Evolutionary conservation across 2,329 filamentous ascomycete genomes (phyloP), one percentile per base, ranked within the genome.

Genomic region (Fusarium miscanthi): DNA sequence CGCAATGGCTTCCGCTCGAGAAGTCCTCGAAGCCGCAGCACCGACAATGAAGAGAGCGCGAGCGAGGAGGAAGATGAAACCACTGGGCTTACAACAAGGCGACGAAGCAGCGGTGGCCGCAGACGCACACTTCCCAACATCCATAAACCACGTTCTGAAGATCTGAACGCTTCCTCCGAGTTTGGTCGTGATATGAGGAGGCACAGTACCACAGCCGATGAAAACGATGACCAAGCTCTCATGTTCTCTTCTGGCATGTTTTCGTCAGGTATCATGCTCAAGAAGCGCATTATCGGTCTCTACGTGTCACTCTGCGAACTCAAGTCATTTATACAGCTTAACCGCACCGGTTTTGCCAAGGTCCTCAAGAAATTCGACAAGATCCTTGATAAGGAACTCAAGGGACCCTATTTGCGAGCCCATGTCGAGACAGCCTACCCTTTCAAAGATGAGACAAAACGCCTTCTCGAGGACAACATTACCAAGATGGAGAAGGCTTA

Each of bases 341-440:
- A 99, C 86, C 93, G 93, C 83, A 99, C 96, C 1, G 96, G 96
- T 17, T 99, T 99, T 83, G 90, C 92, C 78, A 99, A 99, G 83
- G 95, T 97, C 2, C 84, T 98, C 74, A 99, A 99, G 84, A 99
- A 99, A 82, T 99, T 96, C 79, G 96, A 99, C 87, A 99, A 99
- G 86, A 98, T 93, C 63, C 84, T 97, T 64, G 92, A 98, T 81
- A 91, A 92, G 73, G 91, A 91, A 76, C 85, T 98, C 61, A 94
- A 95, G 74, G 85, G 89, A 19, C 85, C 87, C 49, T 99, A 97
- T 80, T 90, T 98, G 81, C 87, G 89, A 62, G 84, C 89, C 37
- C 87, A 89, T 40, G 94, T 99, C 59, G 90, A 93, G 64, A 86
- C 91, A 2, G 93, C 95, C 2, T 93, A 96, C 76, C 92, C 94